Conservation (phyloP, 2,329 filamentous ascomycete genomes). For the Daldinia sp. region DNA sequence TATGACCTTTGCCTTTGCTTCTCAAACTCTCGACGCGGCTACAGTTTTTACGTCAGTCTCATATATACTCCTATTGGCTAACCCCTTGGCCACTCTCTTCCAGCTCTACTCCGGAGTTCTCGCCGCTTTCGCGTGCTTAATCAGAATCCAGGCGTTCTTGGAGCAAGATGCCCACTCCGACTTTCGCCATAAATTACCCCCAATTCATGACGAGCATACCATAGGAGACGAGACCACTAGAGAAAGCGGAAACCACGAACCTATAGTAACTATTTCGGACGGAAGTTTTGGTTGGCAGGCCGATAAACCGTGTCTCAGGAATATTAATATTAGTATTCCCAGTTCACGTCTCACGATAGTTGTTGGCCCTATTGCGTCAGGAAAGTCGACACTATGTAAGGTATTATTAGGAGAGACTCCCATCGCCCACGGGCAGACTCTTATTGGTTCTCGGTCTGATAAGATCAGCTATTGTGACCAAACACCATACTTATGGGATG, state of each 20-base stretch:
- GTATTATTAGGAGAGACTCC: slow-evolving; percentile 51
- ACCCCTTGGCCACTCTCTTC: background rate
- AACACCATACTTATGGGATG: slow-evolving; percentile 48
- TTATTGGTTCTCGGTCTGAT: slow-evolving; percentile 34
- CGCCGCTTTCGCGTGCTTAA: background rate
- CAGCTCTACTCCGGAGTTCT: background rate
- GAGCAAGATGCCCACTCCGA: background rate
- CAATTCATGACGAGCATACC: too few relatives aligned
- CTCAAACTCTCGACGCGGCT: background rate
- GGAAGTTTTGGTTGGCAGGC: background rate
- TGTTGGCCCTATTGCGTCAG: slow-evolving; percentile 54
- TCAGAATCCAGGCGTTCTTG: background rate
- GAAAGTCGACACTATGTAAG: slow-evolving; percentile 56
- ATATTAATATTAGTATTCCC: slow-evolving; percentile 31
- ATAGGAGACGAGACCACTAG: background rate
- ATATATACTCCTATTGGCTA: background rate
- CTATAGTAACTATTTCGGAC: background rate
- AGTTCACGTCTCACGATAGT: slow-evolving; percentile 50
- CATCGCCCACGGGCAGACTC: background rate
- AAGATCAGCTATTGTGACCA: slow-evolving; percentile 51
- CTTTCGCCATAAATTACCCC: background rate
- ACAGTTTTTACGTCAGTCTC: background rate
- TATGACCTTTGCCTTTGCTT: background rate
- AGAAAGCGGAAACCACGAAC: background rate
- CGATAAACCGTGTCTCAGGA: background rate